Evolutionary conservation across 2,329 filamentous ascomycete species (phyloP), one percentile per base, ranked within the genome.

Genomic region (Cercospora citrullina): DNA sequence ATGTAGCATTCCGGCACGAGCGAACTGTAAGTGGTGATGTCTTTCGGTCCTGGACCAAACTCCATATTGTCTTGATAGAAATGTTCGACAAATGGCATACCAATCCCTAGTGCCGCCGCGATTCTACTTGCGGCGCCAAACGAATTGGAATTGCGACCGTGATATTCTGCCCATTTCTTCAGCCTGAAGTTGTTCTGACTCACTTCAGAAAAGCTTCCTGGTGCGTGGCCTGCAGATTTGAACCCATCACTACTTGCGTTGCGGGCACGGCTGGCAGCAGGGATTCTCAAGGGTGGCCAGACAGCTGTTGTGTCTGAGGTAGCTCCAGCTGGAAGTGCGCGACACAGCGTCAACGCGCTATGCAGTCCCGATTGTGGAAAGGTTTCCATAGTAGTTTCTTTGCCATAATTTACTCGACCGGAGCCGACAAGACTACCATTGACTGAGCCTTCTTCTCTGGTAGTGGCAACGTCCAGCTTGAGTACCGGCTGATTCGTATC

Each of bases 231-330:
- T 21, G 74, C 74, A 31, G 82, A 80, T 12, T 79, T 78, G 68
- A 82, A 84, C 5, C 81, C 78, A 57, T 79, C 77, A 0, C 80
- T 76, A n/a, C 80, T 81, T 36, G 83, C 79, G 73, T 84, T 86
- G 64, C 85, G 82, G 4, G 87, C 84, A 26, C 88, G 88, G 23
- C 87, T 80, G 0, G 78, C 74, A 2, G 90, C 86, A 0, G 92
- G 93, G 12, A 97, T 86, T 0, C 83, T 85, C 0, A 85, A 82
- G 0, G 93, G 90, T 7, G 93, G 93, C 93, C 93, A 97, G 9
- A 93, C 79, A 69, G 66, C 75, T 23, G 62, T 36, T 9, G 23
- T 31, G 66, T 59, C 81, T 72, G 58, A 78, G 67, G 71, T 81
- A 72, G 71, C 81, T 65, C 66, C 78, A 70, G 59, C 84, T 69